These are phyloP conservation scores for Peronospora farinosa DNA, from an alignment of 352 stramenopile genomes.

Conservation along the genomic window DNA sequence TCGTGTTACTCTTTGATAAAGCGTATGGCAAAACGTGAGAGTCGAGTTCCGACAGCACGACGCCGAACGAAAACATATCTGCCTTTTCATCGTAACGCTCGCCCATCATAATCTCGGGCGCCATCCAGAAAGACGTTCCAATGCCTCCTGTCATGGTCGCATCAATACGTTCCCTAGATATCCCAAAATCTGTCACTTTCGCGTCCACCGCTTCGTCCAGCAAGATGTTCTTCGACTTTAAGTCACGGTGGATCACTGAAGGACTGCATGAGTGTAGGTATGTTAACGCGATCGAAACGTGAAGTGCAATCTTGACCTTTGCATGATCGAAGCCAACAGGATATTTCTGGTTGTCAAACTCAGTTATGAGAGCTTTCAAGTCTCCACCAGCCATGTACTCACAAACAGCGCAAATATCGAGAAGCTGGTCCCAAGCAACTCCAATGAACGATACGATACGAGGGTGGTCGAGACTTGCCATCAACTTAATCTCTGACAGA, in stretches of 20 bases:
- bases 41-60: slow-evolving; percentile 38
- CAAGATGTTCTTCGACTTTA: slow-evolving; percentile 40
- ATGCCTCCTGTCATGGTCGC: slow-evolving; percentile 35
- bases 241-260: slow-evolving; percentile 37
- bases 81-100: slow-evolving; percentile 39
- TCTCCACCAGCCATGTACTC: slow-evolving; percentile 47
- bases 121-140: slow-evolving; percentile 44
- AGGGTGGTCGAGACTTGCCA: neutral
- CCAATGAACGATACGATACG: slow-evolving; percentile 40
- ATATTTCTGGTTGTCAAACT: slow-evolving; percentile 20
- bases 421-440: slow-evolving; percentile 38
- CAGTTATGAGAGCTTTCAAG: slow-evolving; percentile 27
- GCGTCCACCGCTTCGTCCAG: slow-evolving; percentile 27
- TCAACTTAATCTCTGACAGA: slow-evolving; percentile 10
- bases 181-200: slow-evolving; percentile 36
- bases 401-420: slow-evolving; percentile 34
- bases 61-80: slow-evolving; percentile 46
- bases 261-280: slow-evolving; percentile 39
- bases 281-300: slow-evolving; percentile 29
- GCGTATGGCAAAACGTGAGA: slow-evolving; percentile 28
- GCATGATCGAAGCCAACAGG: slow-evolving; percentile 24
- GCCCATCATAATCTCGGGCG: slow-evolving; percentile 38
- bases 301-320: slow-evolving; percentile 31
- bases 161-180: slow-evolving; percentile 32
- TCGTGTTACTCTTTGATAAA: slow-evolving; percentile 13